phyloP scores from a whole-genome alignment of 208 protist species.

The Porcisia hertigi region DNA sequence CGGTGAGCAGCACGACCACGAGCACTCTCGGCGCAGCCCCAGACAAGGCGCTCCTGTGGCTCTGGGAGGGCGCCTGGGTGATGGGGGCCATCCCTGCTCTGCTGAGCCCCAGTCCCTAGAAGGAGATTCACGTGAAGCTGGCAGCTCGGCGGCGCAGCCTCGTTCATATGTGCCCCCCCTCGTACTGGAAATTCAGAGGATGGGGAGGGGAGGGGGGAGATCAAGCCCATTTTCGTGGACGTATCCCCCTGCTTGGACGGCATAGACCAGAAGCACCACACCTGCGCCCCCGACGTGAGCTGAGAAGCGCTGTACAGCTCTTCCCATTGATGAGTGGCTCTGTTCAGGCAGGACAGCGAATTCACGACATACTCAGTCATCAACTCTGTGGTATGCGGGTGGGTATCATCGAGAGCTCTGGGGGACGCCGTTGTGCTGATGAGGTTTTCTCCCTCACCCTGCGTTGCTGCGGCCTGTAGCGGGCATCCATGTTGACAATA shows the following conservation, averaged over 20 bases:
- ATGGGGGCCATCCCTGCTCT: constrained; percentile 8
- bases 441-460: background rate
- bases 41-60: constrained; percentile 30
- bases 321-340: constrained; percentile 44
- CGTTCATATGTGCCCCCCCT: background rate
- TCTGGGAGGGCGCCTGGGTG: constrained; percentile 21
- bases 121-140: background rate
- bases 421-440: background rate
- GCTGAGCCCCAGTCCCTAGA: constrained; percentile 3
- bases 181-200: background rate
- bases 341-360: constrained; percentile 43
- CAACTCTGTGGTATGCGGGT: background rate
- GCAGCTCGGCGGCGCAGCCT: background rate
- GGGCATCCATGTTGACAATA: constrained; percentile 6
- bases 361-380: constrained; percentile 30
- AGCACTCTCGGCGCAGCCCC: constrained; percentile 9
- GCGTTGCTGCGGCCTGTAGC: constrained; percentile 1
- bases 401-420: background rate
- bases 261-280: constrained; percentile 51
- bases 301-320: constrained; percentile 61
- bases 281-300: constrained; percentile 53
- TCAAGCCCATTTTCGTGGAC: background rate
- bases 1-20: background rate
- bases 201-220: background rate
- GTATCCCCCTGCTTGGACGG: constrained; percentile 3